Evolutionary conservation across 2,329 filamentous ascomycete species (phyloP), one percentile per base, ranked within the genome.

Genomic region (Fusarium marasasianum): DNA sequence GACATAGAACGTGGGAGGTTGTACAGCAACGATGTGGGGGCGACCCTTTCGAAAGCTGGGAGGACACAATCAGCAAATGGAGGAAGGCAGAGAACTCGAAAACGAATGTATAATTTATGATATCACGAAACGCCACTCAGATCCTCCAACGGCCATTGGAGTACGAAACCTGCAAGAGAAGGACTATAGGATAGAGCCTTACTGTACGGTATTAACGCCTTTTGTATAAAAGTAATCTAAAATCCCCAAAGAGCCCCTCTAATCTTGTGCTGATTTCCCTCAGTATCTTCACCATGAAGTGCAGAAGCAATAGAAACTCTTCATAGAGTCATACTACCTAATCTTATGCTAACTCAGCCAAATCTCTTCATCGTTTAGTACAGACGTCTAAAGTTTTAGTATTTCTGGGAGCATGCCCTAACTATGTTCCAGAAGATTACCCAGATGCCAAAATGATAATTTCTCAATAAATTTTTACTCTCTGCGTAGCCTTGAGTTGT

Each of bases 1-100:
- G 96, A 73, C 87, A 89, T 57, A 89, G 95, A 80, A 97, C 93
- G 2, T 98, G 96, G 96, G 87, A 88, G 2, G 81, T 97, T 33
- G 87, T 98, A 7, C 88, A 87, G 45, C 93, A 95, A 79, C 88
- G 94, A 75, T 98, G 96, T 80, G 89, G 86, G 80, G 89, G 86
- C 15, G 88, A 87, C 54, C 83, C 86, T 44, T 86, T 85, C 4
- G 84, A 86, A 47, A 87, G 85, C 22, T 94, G 92, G 88, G 91
- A 95, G 78, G 86, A 88, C 66, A 91, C 91, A 5, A 80, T 94
- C 53, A 87, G 89, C 71, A 82, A 82, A 43, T 95, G 93, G 93
- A 85, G 87, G 74, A 85, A 83, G 58, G 65, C 72, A 18, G 79
- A 77, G 53, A 72, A 74, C 45, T 48, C 55, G 17, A 63, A 70